phyloP scores from a whole-genome alignment of 169 alveolate species.

The Cryptosporidium sp. region DNA sequence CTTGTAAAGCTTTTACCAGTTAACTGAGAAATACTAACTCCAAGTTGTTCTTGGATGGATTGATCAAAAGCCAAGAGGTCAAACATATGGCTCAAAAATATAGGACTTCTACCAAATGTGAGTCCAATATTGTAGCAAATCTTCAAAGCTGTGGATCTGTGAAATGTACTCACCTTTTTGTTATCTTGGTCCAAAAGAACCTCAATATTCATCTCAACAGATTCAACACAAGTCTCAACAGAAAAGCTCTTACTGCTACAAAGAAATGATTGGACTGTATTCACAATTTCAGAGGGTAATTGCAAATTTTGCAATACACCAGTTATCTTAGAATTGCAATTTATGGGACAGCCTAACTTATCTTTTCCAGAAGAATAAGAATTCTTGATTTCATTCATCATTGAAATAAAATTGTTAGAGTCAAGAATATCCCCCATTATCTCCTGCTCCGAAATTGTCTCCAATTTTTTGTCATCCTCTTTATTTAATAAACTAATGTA shows the following conservation, averaged over 20 bases:
- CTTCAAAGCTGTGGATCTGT: slow-evolving; percentile 16
- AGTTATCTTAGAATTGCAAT: slow-evolving; percentile 3
- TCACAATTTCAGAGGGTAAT: background rate
- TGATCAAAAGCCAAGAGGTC: slow-evolving; percentile 42
- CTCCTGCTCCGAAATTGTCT: background rate
- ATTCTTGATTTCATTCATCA: background rate
- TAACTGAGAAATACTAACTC: slow-evolving; percentile 5
- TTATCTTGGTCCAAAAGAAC: slow-evolving; percentile 22
- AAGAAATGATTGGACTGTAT: background rate
- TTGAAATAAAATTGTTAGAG: background rate
- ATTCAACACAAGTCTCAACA: slow-evolving; percentile 19
- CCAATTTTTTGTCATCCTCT: background rate
- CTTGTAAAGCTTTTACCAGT: background rate
- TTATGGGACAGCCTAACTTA: background rate
- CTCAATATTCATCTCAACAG: slow-evolving; percentile 17
- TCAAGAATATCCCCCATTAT: slow-evolving; percentile 20
- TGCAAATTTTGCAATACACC: background rate
- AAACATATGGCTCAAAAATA: slow-evolving; percentile 21
- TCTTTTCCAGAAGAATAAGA: background rate
- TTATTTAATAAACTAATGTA: background rate
- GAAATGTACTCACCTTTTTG: background rate
- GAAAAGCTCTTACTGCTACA: slow-evolving; percentile 2
- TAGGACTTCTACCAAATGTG: slow-evolving; percentile 14
- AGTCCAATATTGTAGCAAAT: slow-evolving; percentile 45
- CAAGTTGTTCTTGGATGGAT: slow-evolving; percentile 32